phyloP scores from a whole-genome alignment of 2,329 filamentous ascomycete genomes.

The Colletotrichum tropicale region DNA sequence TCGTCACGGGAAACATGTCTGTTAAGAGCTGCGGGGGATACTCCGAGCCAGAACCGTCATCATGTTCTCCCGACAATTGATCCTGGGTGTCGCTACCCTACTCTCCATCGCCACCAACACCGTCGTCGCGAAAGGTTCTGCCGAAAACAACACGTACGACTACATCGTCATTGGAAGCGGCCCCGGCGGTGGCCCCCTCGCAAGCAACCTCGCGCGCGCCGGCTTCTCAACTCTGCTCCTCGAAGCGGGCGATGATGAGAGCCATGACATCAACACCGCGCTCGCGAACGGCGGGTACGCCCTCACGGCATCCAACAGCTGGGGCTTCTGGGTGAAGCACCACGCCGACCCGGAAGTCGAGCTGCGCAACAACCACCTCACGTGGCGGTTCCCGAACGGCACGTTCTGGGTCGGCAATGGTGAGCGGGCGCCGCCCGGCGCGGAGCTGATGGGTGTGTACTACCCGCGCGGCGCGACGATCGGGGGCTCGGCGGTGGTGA shows the following conservation, averaged over 20 bases:
- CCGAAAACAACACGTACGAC: constrained; percentile 43
- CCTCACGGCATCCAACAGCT: constrained; percentile 10
- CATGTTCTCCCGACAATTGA: not conserved
- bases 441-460: constrained; percentile 44
- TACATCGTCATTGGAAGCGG: constrained; percentile 64
- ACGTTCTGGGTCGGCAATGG: constrained; percentile 27
- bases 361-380: constrained; percentile 34
- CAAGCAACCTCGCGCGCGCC: constrained; percentile 57
- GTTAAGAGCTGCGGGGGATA: not conserved
- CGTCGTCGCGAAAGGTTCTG: not conserved
- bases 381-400: constrained; percentile 39
- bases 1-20: fast-evolving
- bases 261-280: not conserved
- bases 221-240: constrained; percentile 60
- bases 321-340: constrained; percentile 1
- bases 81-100: not conserved
- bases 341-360: not conserved
- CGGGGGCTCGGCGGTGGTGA: constrained; percentile 61
- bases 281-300: constrained; percentile 15
- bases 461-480: constrained; percentile 52
- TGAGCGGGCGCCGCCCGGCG: constrained; percentile 34
- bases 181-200: constrained; percentile 57
- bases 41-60: not conserved
- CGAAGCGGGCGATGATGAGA: constrained; percentile 54
- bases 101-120: not conserved